Evolutionary conservation across 2,329 filamentous ascomycete genomes (phyloP).

Genomic region (Aureobasidium musti): DNA sequence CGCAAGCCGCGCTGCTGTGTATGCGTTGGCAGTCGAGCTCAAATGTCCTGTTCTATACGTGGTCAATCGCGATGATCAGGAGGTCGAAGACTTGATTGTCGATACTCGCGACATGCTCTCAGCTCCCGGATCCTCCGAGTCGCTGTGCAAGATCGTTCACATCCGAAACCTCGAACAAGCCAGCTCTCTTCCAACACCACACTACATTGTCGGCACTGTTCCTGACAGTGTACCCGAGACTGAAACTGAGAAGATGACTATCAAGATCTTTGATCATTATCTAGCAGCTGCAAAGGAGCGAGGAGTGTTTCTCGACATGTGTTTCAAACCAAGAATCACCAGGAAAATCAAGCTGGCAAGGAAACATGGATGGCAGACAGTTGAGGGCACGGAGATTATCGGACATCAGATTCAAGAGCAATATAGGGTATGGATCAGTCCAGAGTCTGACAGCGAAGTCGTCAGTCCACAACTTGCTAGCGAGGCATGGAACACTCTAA

Average conservation of each 20-base stretch:
- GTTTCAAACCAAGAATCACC: conserved; percentile 47
- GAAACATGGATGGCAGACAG: conserved; percentile 41
- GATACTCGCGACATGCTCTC: conserved; percentile 18
- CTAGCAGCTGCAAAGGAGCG: conserved; percentile 34
- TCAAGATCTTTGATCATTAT: conserved; percentile 38
- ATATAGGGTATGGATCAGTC: conserved; percentile 43
- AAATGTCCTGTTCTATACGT: conserved; percentile 30
- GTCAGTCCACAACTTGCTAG: not conserved
- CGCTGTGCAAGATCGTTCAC: conserved; percentile 37
- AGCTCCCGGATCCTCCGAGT: not conserved
- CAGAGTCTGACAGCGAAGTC: not conserved
- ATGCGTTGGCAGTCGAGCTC: conserved; percentile 28
- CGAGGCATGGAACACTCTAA: not conserved
- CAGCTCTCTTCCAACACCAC: conserved; percentile 35
- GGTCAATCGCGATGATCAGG: conserved; percentile 32
- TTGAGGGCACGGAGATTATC: conserved; percentile 48
- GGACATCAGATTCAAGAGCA: conserved; percentile 48
- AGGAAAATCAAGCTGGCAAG: conserved; percentile 43
- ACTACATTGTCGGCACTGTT: conserved; percentile 45
- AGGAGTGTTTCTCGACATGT: conserved; percentile 48
- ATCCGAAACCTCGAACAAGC: conserved; percentile 38
- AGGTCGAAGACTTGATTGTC: conserved; percentile 29
- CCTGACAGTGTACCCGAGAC: conserved; percentile 44
- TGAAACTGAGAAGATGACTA: conserved; percentile 37
- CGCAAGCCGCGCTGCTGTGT: conserved; percentile 45